Base-by-base conservation (phyloP, 2,329 filamentous ascomycete genomes). In the Stemphylium beticola region DNA sequence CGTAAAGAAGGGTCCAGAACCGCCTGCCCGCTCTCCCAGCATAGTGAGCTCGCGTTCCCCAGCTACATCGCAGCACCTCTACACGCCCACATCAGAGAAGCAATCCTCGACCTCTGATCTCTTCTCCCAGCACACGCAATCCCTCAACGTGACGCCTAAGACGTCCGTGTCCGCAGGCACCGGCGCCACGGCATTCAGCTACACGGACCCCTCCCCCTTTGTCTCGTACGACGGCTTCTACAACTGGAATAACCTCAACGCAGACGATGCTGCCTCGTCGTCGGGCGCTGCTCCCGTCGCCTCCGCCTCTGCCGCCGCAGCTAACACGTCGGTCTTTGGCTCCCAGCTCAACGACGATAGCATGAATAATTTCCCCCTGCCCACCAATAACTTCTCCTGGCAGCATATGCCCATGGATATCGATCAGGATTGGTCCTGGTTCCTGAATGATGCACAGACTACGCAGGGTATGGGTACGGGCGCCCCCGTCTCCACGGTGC, bases 341-440 rank as follows among this genome's bases (percentile, higher is more conserved):
- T 55, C 60, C 1, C 60, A 71, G 32, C 58, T 74, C 53, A 69
- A 69, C 45, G 71, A 73, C 52, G 72, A 71, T 34, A 55, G 50
- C 29, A 68, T 72, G 65, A 65, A 50, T 34, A 70, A 67, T 33
- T 74, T 69, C 58, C 66, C 66, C 8, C 61, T 71, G 4, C 68
- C 72, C 22, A 73, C 69, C 9, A 74, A 72, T 38, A 74, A 71
- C 55, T 74, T 75, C 53, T 62, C 53, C 2, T 76, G 74, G 74
- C 73, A 76, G 57, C 74, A 74, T 33, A 71, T 75, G 66, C 72
- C 72, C 32, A 75, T 76, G 72, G 73, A 76, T 29, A 75, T 76
- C 41, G 74, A 76, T 42, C 74, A 76, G 64, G 75, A 77, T 48
- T 77, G 75, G 75, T 72, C 66, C 32, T 77, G 74, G 73, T 76